Conservation (phyloP, 2,329 filamentous ascomycete genomes). For the Didymella lethalis region DNA sequence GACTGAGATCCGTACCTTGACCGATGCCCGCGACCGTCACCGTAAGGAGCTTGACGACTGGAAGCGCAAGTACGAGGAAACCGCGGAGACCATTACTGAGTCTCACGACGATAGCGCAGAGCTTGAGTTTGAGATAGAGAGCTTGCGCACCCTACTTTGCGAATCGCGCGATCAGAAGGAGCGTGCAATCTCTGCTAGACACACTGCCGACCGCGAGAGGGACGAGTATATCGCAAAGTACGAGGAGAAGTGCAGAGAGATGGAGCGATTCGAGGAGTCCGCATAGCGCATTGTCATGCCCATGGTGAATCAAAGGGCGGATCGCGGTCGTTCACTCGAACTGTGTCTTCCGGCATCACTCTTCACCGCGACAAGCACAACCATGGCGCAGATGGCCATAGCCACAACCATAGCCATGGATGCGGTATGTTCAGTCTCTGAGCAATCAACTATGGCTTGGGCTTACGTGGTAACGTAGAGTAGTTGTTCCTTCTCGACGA, state of each 20-base stretch:
- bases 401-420: constrained; percentile 6
- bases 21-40: constrained; percentile 30
- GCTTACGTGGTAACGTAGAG: constrained; percentile 18
- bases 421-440: constrained; percentile 20
- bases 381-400: constrained; percentile 6
- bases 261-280: constrained; percentile 34
- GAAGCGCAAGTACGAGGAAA: constrained; percentile 37
- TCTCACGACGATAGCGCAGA: constrained; percentile 32
- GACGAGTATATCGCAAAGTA: constrained; percentile 34
- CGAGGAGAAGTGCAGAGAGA: constrained; percentile 37
- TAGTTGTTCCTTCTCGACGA: constrained; percentile 5
- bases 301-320: constrained; percentile 20
- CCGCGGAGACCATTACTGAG: constrained; percentile 34
- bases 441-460: not conserved
- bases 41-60: constrained; percentile 31
- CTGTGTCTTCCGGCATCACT: constrained; percentile 29
- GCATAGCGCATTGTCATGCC: constrained; percentile 27
- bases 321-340: constrained; percentile 19
- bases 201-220: constrained; percentile 35
- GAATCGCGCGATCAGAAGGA: constrained; percentile 39
- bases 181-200: constrained; percentile 30
- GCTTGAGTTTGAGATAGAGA: constrained; percentile 37
- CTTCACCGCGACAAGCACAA: constrained; percentile 27
- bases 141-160: constrained; percentile 29
- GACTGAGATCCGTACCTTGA: constrained; percentile 32